Percentiles rank a stretch among this genome's conserved stretches.
These are phyloP conservation scores for Limnanthes douglasii DNA, from an alignment of 345 rosid genomes.

Conservation along the genomic window DNA sequence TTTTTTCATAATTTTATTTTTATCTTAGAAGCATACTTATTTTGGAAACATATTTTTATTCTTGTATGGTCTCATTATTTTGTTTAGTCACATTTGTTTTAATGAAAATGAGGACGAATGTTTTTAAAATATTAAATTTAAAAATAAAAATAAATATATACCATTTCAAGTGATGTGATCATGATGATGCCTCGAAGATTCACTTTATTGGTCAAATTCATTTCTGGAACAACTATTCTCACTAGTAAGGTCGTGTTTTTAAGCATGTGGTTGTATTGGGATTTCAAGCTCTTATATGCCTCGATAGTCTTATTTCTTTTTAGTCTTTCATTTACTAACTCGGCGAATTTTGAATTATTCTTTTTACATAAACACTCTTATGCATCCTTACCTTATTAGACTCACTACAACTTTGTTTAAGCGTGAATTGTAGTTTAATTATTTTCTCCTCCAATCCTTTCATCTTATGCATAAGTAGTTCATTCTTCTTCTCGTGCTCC, in stretches of 20 bases:
- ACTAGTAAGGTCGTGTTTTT: conserved; percentile 28
- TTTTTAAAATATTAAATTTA: too few relatives aligned
- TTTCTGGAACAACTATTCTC: conserved; percentile 20
- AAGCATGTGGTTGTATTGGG: conserved; percentile 46
- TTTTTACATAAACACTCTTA: conserved; percentile 22
- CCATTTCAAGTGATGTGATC: conserved; percentile 21
- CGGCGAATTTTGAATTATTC: conserved; percentile 23
- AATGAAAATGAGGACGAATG: too few relatives aligned
- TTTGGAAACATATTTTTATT: too few relatives aligned
- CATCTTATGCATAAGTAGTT: conserved; percentile 15
- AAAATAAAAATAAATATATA: conserved; percentile 12
- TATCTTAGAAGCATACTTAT: too few relatives aligned
- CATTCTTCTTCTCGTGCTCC: conserved; percentile 23
- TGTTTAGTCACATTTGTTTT: too few relatives aligned
- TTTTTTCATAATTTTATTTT: too few relatives aligned
- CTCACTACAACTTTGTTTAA: conserved; percentile 11
- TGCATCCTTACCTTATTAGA: conserved; percentile 13
- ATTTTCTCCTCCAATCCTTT: conserved; percentile 25
- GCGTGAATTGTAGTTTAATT: conserved; percentile 19
- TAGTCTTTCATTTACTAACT: conserved; percentile 29
- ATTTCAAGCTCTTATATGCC: conserved; percentile 45
- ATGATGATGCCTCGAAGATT: conserved; percentile 14
- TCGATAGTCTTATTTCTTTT: conserved; percentile 18
- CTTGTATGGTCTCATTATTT: too few relatives aligned
- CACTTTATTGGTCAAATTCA: conserved; percentile 23